Percentiles rank a stretch among this genome's conserved stretches.
phyloP scores from a whole-genome alignment of 768 basidiomycete species.

The Boletales sp. region DNA sequence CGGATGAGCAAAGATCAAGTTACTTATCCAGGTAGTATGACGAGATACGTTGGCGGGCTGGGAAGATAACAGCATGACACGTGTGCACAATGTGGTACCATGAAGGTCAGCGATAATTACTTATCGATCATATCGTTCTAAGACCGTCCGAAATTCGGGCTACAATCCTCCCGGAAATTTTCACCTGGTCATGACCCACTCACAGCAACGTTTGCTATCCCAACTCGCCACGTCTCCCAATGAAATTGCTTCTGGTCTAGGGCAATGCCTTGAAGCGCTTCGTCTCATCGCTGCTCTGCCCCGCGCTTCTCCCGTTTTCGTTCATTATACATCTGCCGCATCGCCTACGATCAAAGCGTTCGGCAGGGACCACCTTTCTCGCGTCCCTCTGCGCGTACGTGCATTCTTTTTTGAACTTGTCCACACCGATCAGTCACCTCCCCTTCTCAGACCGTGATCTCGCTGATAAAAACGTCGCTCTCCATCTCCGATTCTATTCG shows the following conservation, averaged over 20 bases:
- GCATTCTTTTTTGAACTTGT: no score
- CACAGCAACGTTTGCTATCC: conserved; percentile 28
- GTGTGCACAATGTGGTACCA: neutral
- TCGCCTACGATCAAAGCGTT: conserved; percentile 25
- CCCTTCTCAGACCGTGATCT: conserved; percentile 21
- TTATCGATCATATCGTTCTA: neutral
- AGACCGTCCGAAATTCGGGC: neutral
- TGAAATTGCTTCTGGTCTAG: conserved; percentile 30
- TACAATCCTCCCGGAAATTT: no score
- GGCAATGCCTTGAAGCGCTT: conserved; percentile 32
- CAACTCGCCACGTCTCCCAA: conserved; percentile 31
- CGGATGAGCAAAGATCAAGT: no score
- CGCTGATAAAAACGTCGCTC: conserved; percentile 23
- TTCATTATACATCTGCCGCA: conserved; percentile 17
- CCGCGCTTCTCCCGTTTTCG: conserved; percentile 25
- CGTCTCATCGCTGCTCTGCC: conserved; percentile 30
- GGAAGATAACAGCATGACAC: neutral
- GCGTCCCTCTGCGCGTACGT: conserved; percentile 31
- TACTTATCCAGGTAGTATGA: neutral
- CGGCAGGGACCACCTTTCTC: conserved; percentile 29
- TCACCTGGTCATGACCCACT: conserved; percentile 16
- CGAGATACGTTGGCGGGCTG: neutral
- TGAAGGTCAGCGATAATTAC: neutral
- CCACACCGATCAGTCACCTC: neutral
- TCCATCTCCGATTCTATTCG: conserved; percentile 17